Evolutionary conservation across 2,329 filamentous ascomycete species (phyloP).

Genomic region (Penicillium sclerotiorum): DNA sequence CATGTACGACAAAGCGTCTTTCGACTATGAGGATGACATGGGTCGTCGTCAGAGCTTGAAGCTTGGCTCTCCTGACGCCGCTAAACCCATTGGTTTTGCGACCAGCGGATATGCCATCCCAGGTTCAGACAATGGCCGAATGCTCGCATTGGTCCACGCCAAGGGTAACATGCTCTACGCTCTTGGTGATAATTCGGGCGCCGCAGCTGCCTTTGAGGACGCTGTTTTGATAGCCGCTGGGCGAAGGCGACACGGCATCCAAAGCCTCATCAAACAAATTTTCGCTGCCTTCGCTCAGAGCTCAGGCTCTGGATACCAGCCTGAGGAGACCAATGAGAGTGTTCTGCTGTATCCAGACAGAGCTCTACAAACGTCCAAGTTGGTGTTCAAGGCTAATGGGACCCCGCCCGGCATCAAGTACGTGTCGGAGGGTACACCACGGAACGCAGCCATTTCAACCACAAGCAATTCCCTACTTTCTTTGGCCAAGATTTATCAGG

Average conservation of each 20-base stretch:
- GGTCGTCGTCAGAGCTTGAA: slow-evolving; percentile 30
- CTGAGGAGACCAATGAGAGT: slow-evolving; percentile 55
- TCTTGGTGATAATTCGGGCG: slow-evolving; percentile 76
- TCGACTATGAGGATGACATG: slow-evolving; percentile 58
- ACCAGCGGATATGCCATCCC: slow-evolving; percentile 84
- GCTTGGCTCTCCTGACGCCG: slow-evolving; percentile 29
- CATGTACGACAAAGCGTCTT: slow-evolving; percentile 58
- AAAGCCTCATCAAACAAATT: slow-evolving; percentile 76
- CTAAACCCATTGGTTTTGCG: slow-evolving; percentile 60
- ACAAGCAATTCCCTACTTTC: slow-evolving; percentile 95
- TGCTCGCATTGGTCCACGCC: slow-evolving; percentile 90
- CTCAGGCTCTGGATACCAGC: slow-evolving; percentile 42
- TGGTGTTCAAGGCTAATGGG: slow-evolving; percentile 77
- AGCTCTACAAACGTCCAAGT: slow-evolving; percentile 77
- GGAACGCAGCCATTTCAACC: slow-evolving; percentile 81
- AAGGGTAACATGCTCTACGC: slow-evolving; percentile 99
- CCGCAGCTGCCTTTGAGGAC: slow-evolving; percentile 90
- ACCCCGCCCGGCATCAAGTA: slow-evolving; percentile 78
- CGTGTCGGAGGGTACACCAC: slow-evolving; percentile 70
- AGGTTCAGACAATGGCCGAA: slow-evolving; percentile 85
- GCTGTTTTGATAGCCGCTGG: slow-evolving; percentile 88
- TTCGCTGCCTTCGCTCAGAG: slow-evolving; percentile 67
- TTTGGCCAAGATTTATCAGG: slow-evolving; percentile 95
- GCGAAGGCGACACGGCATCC: slow-evolving; percentile 68
- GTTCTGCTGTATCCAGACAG: slow-evolving; percentile 80